Evolutionary conservation across 371 early-diverging fungal genomes (phyloP).

Genomic region (Blakeslea trispora): DNA sequence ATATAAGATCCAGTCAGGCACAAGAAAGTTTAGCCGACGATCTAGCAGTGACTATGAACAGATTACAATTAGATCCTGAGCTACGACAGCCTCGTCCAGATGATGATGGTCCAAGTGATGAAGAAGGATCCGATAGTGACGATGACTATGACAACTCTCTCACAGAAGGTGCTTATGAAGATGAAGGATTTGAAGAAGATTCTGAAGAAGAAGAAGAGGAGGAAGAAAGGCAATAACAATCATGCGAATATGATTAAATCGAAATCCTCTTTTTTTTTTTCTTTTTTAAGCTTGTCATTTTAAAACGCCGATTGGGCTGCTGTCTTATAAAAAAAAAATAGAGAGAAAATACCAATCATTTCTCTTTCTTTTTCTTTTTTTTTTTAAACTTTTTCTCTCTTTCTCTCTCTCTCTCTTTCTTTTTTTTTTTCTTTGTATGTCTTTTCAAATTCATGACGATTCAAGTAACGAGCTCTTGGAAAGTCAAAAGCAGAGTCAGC

Average conservation of each 20-base stretch:
- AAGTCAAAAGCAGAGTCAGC: too few species aligned
- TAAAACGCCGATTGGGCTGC: too few species aligned
- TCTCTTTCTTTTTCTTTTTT: not conserved
- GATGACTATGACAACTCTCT: too few species aligned
- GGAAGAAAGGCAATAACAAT: constrained; percentile 3
- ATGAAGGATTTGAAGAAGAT: constrained; percentile 45
- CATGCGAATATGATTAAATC: not conserved
- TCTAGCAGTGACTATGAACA: constrained; percentile 31
- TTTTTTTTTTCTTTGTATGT: not conserved
- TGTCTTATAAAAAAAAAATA: too few species aligned
- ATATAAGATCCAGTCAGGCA: constrained; percentile 5
- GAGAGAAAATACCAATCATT: not conserved
- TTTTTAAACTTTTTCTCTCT: constrained; percentile 3
- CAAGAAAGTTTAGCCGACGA: constrained; percentile 40
- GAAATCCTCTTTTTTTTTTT: too few species aligned
- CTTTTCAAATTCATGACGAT: not conserved
- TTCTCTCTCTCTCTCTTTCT: not conserved
- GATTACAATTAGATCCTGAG: constrained; percentile 36
- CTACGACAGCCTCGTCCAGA: constrained; percentile 31
- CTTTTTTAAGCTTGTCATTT: too few species aligned
- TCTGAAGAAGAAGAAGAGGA: constrained; percentile 22
- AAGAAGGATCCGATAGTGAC: constrained; percentile 29
- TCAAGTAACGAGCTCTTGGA: not conserved
- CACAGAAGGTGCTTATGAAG: constrained; percentile 32
- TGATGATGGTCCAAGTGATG: constrained; percentile 28